phyloP scores from a whole-genome alignment of 352 stramenopile genomes.

The Phytophthora citrophthora region DNA sequence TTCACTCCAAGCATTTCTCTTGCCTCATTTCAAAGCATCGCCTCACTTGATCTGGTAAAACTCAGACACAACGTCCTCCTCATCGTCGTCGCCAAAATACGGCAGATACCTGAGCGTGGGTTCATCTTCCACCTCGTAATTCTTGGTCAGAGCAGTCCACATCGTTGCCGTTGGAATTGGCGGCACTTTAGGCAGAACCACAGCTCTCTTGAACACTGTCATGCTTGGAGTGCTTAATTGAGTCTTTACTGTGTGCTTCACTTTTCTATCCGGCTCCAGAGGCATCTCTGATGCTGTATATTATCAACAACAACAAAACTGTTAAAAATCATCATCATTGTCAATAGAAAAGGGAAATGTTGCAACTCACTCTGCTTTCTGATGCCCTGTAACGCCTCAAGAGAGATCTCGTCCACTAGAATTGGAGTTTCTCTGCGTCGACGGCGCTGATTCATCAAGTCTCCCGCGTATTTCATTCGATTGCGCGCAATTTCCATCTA shows the following conservation, averaged over 20 bases:
- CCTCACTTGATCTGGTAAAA: slow-evolving; percentile 87
- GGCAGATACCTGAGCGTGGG: slow-evolving; percentile 71
- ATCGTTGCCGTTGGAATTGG: slow-evolving; percentile 64
- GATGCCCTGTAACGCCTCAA: slow-evolving; percentile 54
- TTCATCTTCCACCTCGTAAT: slow-evolving; percentile 89
- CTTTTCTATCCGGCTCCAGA: slow-evolving; percentile 19
- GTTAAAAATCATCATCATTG: not conserved
- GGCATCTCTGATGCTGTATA: slow-evolving; percentile 54
- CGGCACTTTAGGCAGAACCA: slow-evolving; percentile 62
- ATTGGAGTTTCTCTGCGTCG: slow-evolving; percentile 37
- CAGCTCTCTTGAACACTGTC: slow-evolving; percentile 34
- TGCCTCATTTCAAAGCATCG: not conserved
- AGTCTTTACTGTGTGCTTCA: slow-evolving; percentile 35
- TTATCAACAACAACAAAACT: not conserved
- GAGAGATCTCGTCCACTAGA: slow-evolving; percentile 23
- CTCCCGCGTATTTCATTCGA: slow-evolving; percentile 47
- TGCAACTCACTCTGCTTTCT: slow-evolving; percentile 55
- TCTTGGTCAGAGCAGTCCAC: slow-evolving; percentile 85
- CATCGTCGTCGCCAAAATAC: slow-evolving; percentile 85
- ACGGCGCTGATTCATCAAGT: slow-evolving; percentile 33
- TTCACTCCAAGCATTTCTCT: not conserved
- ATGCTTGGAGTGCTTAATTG: slow-evolving; percentile 32
- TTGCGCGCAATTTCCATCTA: slow-evolving; percentile 72
- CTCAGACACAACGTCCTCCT: slow-evolving; percentile 82
- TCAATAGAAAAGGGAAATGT: slow-evolving; percentile 1